Evolutionary conservation across 2,329 filamentous ascomycete genomes (phyloP).

Genomic region (Stemphylium vesicarium): DNA sequence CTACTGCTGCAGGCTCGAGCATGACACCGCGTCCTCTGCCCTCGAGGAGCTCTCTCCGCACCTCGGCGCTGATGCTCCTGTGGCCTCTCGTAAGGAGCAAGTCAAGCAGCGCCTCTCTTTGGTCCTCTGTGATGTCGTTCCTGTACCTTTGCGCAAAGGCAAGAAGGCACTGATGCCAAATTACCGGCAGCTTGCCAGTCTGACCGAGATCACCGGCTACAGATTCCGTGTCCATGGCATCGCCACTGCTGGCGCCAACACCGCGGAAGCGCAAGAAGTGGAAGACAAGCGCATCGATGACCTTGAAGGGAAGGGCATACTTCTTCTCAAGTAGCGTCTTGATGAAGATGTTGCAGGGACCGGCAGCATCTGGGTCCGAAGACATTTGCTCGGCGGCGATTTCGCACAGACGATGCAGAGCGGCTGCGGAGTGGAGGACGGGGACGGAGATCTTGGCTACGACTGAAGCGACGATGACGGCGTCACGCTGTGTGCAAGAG

Average conservation of each 20-base stretch:
- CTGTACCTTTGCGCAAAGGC: constrained; percentile 94
- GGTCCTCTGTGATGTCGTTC: constrained; percentile 95
- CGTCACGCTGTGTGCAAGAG: constrained; percentile 90
- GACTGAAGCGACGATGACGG: constrained; percentile 87
- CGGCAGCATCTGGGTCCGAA: constrained; percentile 81
- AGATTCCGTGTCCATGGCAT: constrained; percentile 57
- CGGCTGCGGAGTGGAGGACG: constrained; percentile 89
- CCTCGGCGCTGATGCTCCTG: constrained; percentile 86
- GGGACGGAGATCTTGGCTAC: constrained; percentile 85
- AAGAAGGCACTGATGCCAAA: constrained; percentile 94
- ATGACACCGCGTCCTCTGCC: constrained; percentile 84
- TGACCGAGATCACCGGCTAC: constrained; percentile 52
- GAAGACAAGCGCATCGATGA: constrained; percentile 92
- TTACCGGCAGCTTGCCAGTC: constrained; percentile 76
- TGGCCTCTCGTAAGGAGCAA: constrained; percentile 85
- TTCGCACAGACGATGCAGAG: constrained; percentile 89
- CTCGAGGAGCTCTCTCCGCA: constrained; percentile 84
- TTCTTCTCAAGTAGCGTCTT: constrained; percentile 93
- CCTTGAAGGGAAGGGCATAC: constrained; percentile 93
- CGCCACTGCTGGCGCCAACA: constrained; percentile 65
- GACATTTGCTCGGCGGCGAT: constrained; percentile 90
- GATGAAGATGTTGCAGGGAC: constrained; percentile 94
- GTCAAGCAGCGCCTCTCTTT: constrained; percentile 88
- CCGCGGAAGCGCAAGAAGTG: constrained; percentile 91
- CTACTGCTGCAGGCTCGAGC: constrained; percentile 63